Conservation (phyloP, 2,329 filamentous ascomycete species). For the Colletotrichum cordylinicola region DNA sequence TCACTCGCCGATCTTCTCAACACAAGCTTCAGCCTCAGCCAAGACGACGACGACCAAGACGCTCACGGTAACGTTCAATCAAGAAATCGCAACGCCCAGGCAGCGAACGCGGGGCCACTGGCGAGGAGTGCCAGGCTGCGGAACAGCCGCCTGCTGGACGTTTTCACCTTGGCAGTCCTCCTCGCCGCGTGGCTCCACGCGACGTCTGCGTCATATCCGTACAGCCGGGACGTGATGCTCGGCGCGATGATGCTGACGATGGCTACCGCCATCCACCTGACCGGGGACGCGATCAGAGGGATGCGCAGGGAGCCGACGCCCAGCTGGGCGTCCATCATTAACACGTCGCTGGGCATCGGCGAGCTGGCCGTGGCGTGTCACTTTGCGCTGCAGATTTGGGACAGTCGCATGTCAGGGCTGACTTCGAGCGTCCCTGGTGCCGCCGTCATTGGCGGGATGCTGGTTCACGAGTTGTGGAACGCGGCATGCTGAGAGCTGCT, state of each 20-base stretch:
- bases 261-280: conserved; percentile 15
- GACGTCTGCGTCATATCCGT: conserved; percentile 13
- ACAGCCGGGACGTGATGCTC: conserved; percentile 21
- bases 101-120: neutral
- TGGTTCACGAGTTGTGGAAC: conserved; percentile 21
- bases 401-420: neutral
- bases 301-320: conserved; percentile 7
- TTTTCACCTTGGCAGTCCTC: conserved; percentile 19
- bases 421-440: conserved; percentile 9
- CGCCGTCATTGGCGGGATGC: conserved; percentile 18
- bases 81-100: neutral
- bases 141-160: conserved; percentile 18
- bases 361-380: conserved; percentile 20
- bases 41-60: conserved; percentile 27
- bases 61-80: neutral
- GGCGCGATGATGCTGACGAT: conserved; percentile 22
- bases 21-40: conserved; percentile 47
- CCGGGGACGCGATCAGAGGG: conserved; percentile 14
- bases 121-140: conserved; percentile 5
- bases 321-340: conserved; percentile 12
- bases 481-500: conserved; percentile 1
- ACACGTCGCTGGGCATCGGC: conserved; percentile 12
- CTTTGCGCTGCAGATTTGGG: conserved; percentile 19
- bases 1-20: conserved; percentile 50
- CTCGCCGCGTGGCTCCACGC: conserved; percentile 19